Evolutionary conservation across 306 rosid genomes (phyloP).

Genomic region (Dicorynia guianensis): DNA sequence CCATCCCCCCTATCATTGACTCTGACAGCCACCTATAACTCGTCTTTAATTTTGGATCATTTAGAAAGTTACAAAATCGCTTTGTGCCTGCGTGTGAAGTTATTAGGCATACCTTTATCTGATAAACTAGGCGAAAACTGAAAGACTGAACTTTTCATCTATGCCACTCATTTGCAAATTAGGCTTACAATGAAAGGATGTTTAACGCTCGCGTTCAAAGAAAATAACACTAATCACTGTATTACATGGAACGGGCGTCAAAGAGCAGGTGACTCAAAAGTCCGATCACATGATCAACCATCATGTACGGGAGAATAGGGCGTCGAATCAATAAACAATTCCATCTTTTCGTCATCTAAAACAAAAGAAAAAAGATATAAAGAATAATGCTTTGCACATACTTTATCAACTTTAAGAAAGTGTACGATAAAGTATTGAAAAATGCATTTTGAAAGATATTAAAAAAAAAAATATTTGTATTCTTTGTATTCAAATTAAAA

Average conservation of each 20-base stretch:
- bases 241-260: not conserved
- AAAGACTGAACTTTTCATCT: conserved; percentile 16
- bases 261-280: conserved; percentile 13
- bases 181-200: conserved; percentile 7
- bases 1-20: conserved; percentile 28
- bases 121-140: not conserved
- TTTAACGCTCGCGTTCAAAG: not conserved
- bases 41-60: conserved; percentile 11
- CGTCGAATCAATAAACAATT: not conserved
- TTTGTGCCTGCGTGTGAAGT: not conserved
- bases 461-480: too few species aligned
- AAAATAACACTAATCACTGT: not conserved
- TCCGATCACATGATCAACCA: not conserved
- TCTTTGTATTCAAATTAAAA: too few species aligned
- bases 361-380: too few species aligned
- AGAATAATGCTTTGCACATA: too few species aligned
- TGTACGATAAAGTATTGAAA: too few species aligned
- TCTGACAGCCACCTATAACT: not conserved
- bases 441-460: too few species aligned
- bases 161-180: conserved; percentile 10
- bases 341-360: too few species aligned
- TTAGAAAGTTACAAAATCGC: not conserved
- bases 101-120: conserved; percentile 18
- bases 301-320: not conserved
- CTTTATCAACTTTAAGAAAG: too few species aligned